phyloP scores from a whole-genome alignment of 805 yeast species.

The Yarrowia sp. region DNA sequence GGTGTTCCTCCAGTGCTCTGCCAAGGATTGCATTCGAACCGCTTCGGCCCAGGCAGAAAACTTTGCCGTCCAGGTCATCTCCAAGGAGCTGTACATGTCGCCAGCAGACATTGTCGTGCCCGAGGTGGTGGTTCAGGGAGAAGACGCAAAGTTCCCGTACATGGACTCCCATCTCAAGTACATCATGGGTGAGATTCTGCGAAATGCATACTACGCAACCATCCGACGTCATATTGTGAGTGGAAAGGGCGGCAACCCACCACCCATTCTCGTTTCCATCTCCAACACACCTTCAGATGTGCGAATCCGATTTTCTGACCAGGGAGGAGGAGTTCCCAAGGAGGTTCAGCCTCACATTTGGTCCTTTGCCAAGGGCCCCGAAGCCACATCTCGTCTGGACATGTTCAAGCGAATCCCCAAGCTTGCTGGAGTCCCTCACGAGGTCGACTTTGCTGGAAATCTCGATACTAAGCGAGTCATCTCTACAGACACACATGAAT shows the following conservation, averaged over 20 bases:
- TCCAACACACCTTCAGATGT: constrained; percentile 70
- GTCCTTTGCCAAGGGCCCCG: constrained; percentile 71
- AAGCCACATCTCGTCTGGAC: constrained; percentile 45
- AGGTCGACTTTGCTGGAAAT: constrained; percentile 44
- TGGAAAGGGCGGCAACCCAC: constrained; percentile 42
- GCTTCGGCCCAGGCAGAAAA: constrained; percentile 62
- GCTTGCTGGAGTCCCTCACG: constrained; percentile 48
- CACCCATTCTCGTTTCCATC: constrained; percentile 77
- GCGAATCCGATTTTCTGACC: constrained; percentile 81
- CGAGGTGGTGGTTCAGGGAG: constrained; percentile 74
- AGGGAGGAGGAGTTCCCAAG: constrained; percentile 83
- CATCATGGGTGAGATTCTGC: constrained; percentile 82
- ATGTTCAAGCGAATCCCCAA: constrained; percentile 48
- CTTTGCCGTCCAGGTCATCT: constrained; percentile 77
- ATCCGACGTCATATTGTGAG: constrained; percentile 55
- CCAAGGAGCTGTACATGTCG: constrained; percentile 68
- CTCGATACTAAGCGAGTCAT: constrained; percentile 21
- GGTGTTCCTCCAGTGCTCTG: constrained; percentile 79
- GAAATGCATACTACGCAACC: constrained; percentile 87
- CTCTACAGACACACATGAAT: constrained; percentile 44
- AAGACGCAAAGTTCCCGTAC: constrained; percentile 74
- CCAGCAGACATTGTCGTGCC: constrained; percentile 86
- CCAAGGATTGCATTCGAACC: constrained; percentile 65
- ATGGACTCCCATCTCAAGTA: constrained; percentile 86
- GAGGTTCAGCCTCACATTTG: constrained; percentile 70